Evolutionary conservation across 192 early-diverging fungal genomes (phyloP).

Genomic region (Backusella australiensis): DNA sequence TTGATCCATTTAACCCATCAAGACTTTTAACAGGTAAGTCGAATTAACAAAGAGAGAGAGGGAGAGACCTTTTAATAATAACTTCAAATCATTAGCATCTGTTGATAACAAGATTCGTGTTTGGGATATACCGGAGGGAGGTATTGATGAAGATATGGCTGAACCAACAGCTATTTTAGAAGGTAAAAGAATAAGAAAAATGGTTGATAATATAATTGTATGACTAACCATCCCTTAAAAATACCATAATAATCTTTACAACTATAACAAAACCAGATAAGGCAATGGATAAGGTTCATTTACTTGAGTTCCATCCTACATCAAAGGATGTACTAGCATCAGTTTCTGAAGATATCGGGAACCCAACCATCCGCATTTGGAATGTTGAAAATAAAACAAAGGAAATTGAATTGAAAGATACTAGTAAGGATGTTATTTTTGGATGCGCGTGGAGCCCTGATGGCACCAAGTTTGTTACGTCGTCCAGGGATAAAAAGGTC

Average conservation of each 20-base stretch:
- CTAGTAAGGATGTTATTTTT: slow-evolving; percentile 35
- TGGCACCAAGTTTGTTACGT: slow-evolving; percentile 65
- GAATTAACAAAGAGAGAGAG: background rate
- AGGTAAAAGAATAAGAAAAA: slow-evolving; percentile 14
- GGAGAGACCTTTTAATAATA: background rate
- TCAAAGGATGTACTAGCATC: slow-evolving; percentile 58
- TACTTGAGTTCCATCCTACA: slow-evolving; percentile 58
- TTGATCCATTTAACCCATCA: slow-evolving; percentile 68
- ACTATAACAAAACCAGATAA: slow-evolving; percentile 13
- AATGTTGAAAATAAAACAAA: slow-evolving; percentile 44
- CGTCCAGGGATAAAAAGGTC: slow-evolving; percentile 66
- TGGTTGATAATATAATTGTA: background rate
- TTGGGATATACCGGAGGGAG: slow-evolving; percentile 55
- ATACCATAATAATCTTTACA: background rate
- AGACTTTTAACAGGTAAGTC: slow-evolving; percentile 46
- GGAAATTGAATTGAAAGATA: slow-evolving; percentile 29
- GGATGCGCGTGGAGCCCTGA: slow-evolving; percentile 57
- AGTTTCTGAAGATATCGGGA: slow-evolving; percentile 54
- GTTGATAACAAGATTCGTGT: slow-evolving; percentile 65
- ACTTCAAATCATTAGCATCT: slow-evolving; percentile 27
- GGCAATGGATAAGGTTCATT: slow-evolving; percentile 48
- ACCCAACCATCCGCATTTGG: slow-evolving; percentile 55
- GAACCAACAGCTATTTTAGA: slow-evolving; percentile 30
- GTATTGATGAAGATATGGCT: slow-evolving; percentile 50
- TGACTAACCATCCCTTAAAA: background rate